Evolutionary conservation across 2,329 filamentous ascomycete genomes (phyloP), one percentile per base, ranked within the genome.

Genomic region (Hymenoscyphus fraxineus): DNA sequence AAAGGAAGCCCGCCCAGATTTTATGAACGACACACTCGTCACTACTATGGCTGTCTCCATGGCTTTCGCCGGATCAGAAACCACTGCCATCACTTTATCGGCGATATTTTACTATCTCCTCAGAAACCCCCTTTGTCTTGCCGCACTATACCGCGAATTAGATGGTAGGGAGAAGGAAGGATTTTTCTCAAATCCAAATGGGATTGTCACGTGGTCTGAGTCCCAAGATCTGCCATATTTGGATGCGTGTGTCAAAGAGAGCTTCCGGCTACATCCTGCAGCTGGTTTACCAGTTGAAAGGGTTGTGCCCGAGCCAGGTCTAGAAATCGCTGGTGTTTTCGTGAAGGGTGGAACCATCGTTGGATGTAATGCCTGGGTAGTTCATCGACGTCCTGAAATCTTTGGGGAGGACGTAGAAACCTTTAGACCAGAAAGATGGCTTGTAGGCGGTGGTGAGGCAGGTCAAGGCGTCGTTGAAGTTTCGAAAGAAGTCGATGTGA

Each of bases 191-290:
- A 82, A 84, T 58, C 77, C 81, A n/a, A 82, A 84, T 16, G 84
- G 85, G 6, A 81, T 87, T 4, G 88, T 92, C 6, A 88, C 86
- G 1, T 92, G 88, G 85, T 74, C 84, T 41, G 88, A 93, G 76
- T 83, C 82, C 59, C 88, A 91, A 74, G 84, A 83, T 62, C 81
- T 95, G 1, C 85, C 86, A 0, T 95, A 93, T 74, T 84, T 95
- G 6, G 89, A 93, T 71, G 91, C 90, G 3, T 88, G 87, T 63
- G 83, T 94, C 71, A 91, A 93, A 72, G 91, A 95, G 75, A 85
- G 88, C 4, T 91, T 93, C 78, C 85, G 90, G 13, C 74, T 92
- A 70, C 89, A 93, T 74, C 91, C 91, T 0, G 89, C 90, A 0
- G 83, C 88, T 0, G 91, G 90, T 0, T 78, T 93, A 5, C 86